These are phyloP conservation scores for Eucalyptus curtisii DNA, from an alignment of 345 rosid genomes.

Conservation along the genomic window DNA sequence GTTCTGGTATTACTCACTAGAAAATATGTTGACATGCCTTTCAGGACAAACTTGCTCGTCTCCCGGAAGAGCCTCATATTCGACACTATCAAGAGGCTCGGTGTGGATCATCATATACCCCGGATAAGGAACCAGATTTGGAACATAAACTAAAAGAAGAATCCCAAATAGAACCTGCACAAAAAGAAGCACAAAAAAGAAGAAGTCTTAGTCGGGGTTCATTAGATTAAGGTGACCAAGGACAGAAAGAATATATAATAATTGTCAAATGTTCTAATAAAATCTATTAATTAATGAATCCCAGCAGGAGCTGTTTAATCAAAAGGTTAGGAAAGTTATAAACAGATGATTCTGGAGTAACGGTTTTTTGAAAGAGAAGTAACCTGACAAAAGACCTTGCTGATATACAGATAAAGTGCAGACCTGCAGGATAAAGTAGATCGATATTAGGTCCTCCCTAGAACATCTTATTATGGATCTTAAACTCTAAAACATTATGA, in stretches of 20 bases:
- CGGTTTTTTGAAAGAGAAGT: background rate
- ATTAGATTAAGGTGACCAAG: background rate
- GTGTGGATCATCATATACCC: conserved; percentile 37
- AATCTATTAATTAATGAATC: background rate
- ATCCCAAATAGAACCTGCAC: conserved; percentile 65
- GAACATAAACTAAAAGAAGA: conserved; percentile 62
- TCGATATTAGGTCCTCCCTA: background rate
- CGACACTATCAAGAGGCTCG: conserved; percentile 38
- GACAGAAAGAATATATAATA: background rate
- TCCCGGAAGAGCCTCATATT: conserved; percentile 68
- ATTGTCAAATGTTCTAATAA: background rate
- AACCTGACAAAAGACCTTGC: conserved; percentile 70
- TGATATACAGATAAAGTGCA: conserved; percentile 37
- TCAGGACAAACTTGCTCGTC: conserved; percentile 80
- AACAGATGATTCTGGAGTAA: background rate
- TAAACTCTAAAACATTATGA: background rate
- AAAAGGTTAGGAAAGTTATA: background rate
- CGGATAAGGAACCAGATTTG: conserved; percentile 55
- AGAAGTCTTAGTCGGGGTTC: background rate
- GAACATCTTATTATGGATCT: background rate
- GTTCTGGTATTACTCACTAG: conserved; percentile 42
- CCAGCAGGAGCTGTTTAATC: background rate
- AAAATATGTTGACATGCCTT: conserved; percentile 50
- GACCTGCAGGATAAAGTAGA: background rate
- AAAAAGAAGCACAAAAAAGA: background rate